Conservation (phyloP, 305 asterid genomes). For the Ilex paraguariensis region DNA sequence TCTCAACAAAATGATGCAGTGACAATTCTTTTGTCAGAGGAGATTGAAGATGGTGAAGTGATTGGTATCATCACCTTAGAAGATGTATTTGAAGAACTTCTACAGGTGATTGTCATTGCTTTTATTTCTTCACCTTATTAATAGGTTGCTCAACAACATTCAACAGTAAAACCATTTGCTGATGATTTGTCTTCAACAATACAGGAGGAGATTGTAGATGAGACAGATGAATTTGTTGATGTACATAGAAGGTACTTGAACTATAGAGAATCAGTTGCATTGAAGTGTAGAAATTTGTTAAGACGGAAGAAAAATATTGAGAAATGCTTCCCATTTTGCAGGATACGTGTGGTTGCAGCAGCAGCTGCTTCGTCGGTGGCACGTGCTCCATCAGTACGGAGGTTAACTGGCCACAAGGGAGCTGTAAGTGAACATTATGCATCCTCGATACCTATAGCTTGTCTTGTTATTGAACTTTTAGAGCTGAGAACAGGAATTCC, state of each 20-base stretch:
- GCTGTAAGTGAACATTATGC: slow-evolving; percentile 46
- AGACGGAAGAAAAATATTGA: not conserved
- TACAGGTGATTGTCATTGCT: slow-evolving; percentile 48
- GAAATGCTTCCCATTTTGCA: slow-evolving; percentile 30
- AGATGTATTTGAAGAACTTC: slow-evolving; percentile 93
- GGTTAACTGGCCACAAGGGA: slow-evolving; percentile 57
- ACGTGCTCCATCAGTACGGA: slow-evolving; percentile 79
- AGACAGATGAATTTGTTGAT: slow-evolving; percentile 92
- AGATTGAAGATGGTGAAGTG: slow-evolving; percentile 76
- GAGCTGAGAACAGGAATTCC: not conserved
- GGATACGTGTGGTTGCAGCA: slow-evolving; percentile 97
- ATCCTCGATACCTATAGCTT: not conserved
- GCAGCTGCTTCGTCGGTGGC: slow-evolving; percentile 93
- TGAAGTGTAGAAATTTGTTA: not conserved
- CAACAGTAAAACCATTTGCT: not conserved
- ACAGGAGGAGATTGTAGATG: slow-evolving; percentile 97
- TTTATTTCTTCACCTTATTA: not conserved
- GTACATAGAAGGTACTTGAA: slow-evolving; percentile 74
- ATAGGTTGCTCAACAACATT: not conserved
- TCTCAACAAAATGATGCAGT: slow-evolving; percentile 27
- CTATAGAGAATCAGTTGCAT: slow-evolving; percentile 2
- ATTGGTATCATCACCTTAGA: slow-evolving; percentile 88
- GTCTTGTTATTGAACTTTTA: not conserved
- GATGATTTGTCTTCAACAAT: slow-evolving; percentile 9
- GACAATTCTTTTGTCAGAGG: slow-evolving; percentile 38